Percentiles rank a stretch among this genome's conserved stretches.
These are phyloP conservation scores for Oemleria cerasiformis DNA, from an alignment of 306 rosid genomes.

Conservation along the genomic window DNA sequence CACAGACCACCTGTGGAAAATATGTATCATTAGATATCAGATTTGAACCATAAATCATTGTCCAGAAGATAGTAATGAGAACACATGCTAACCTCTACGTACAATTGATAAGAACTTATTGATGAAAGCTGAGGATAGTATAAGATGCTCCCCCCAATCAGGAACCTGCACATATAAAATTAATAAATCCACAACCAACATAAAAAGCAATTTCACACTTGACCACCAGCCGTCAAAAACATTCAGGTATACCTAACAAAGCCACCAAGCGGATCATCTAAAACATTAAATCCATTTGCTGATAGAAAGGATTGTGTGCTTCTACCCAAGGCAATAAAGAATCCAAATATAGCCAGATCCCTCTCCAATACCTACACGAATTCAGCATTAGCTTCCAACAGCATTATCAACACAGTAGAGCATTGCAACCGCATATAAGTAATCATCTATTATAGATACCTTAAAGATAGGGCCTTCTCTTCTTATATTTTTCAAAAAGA, in stretches of 20 bases:
- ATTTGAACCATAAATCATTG: constrained; percentile 24
- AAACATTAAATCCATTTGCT: constrained; percentile 68
- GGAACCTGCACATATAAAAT: constrained; percentile 55
- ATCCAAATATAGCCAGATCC: constrained; percentile 96
- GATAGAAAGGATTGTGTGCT: constrained; percentile 71
- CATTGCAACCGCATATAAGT: neutral
- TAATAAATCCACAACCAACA: constrained; percentile 27
- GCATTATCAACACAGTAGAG: constrained; percentile 21
- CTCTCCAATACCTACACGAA: constrained; percentile 85
- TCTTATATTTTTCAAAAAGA: neutral
- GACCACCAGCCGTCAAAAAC: constrained; percentile 24
- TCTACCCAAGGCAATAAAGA: constrained; percentile 96
- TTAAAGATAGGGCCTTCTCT: neutral
- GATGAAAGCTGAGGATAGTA: constrained; percentile 96
- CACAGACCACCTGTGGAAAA: constrained; percentile 83
- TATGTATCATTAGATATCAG: constrained; percentile 25
- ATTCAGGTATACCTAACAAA: constrained; percentile 60
- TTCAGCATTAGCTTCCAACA: constrained; percentile 25
- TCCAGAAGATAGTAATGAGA: constrained; percentile 19
- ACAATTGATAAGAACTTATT: constrained; percentile 90
- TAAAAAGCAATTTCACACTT: constrained; percentile 23
- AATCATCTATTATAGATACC: neutral
- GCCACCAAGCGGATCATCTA: constrained; percentile 67
- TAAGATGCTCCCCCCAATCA: constrained; percentile 91
- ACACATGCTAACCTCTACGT: constrained; percentile 80